phyloP scores from a whole-genome alignment of 1,284 basidiomycete species.

The Leccinum pallidistipes region DNA sequence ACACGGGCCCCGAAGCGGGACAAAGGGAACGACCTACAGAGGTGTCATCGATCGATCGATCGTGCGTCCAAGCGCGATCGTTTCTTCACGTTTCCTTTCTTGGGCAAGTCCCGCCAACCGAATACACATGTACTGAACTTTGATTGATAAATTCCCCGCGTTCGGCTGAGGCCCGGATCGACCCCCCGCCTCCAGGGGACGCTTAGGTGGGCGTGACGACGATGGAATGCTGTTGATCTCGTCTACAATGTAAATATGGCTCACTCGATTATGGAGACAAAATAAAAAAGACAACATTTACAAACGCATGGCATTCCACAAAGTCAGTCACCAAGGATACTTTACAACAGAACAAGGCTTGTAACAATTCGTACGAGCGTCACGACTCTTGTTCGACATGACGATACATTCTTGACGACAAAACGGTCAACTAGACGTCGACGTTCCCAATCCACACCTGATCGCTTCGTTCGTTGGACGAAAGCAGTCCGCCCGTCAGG shows the following conservation, averaged over 20 bases:
- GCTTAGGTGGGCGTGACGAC: background rate
- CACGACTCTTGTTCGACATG: background rate
- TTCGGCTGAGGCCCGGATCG: background rate
- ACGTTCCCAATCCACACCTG: conserved; percentile 27
- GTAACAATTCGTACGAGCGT: background rate
- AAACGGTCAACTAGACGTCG: conserved; percentile 4
- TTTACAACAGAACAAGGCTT: background rate
- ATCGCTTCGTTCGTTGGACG: conserved; percentile 26
- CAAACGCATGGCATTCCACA: background rate
- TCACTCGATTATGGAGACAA: no score
- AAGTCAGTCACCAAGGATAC: background rate
- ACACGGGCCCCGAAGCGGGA: no score
- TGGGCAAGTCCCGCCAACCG: background rate
- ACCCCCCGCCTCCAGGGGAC: background rate
- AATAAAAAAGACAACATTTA: background rate
- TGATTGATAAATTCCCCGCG: background rate
- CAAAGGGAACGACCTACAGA: no score
- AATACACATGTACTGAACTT: background rate
- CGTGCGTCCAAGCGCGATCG: no score
- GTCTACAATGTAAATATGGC: no score
- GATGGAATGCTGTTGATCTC: no score
- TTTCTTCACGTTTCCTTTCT: no score
- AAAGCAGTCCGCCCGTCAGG: conserved; percentile 24
- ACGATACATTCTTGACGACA: background rate
- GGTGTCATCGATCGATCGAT: background rate